phyloP scores from a whole-genome alignment of 805 yeast species.

The Kodamaea lidongshanica region DNA sequence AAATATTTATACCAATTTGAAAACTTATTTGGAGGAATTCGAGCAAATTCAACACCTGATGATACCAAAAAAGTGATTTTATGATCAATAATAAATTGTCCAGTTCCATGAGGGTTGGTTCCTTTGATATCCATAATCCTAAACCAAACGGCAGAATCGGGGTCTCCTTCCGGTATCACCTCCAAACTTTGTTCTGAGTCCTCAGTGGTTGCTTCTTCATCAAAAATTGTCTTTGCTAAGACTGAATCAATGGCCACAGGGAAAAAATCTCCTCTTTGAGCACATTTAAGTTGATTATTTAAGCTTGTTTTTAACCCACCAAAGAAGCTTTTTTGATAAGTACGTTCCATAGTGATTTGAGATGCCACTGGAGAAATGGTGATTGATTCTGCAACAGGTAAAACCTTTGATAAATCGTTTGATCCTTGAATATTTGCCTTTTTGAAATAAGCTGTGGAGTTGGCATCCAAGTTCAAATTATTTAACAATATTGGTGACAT shows the following conservation, averaged over 20 bases:
- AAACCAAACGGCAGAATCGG: conserved; percentile 84
- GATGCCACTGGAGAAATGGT: conserved; percentile 64
- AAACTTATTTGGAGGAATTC: conserved; percentile 29
- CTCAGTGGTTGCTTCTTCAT: conserved; percentile 12
- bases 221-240: conserved; percentile 52
- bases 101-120: conserved; percentile 13
- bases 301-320: conserved; percentile 58
- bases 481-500: conserved; percentile 57
- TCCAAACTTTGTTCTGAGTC: conserved; percentile 17
- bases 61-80: conserved; percentile 62
- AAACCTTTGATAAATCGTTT: conserved; percentile 18
- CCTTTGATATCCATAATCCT: conserved; percentile 51
- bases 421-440: conserved; percentile 12
- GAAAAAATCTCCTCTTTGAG: conserved; percentile 60
- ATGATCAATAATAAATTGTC: conserved; percentile 61
- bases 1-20: conserved; percentile 45
- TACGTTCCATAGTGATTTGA: conserved; percentile 59
- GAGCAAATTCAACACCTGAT: conserved; percentile 48
- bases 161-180: conserved; percentile 51
- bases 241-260: conserved; percentile 73
- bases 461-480: conserved; percentile 38
- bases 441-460: conserved; percentile 15
- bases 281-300: conserved; percentile 50
- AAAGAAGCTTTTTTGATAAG: conserved; percentile 55
- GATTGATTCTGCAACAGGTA: conserved; percentile 55